These are phyloP conservation scores for Zarea fungicola DNA, from an alignment of 2,329 filamentous ascomycete species.

Conservation along the genomic window DNA sequence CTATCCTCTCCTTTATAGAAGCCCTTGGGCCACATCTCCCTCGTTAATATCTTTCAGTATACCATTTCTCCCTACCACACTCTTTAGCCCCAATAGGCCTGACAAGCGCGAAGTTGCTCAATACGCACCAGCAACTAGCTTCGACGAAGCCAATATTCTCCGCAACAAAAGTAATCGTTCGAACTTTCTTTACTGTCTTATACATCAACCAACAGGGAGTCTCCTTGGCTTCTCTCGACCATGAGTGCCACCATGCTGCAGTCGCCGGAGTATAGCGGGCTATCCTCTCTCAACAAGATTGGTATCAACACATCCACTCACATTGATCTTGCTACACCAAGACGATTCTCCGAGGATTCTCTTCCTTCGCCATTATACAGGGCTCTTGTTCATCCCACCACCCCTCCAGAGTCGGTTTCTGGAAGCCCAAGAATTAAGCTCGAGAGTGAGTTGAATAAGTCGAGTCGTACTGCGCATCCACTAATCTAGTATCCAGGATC, in stretches of 20 bases:
- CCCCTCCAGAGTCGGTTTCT: conserved; percentile 28
- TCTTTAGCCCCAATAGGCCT: conserved; percentile 7
- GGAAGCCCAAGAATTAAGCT: conserved; percentile 30
- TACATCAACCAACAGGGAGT: conserved; percentile 7
- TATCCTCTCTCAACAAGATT: conserved; percentile 17
- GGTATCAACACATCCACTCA: conserved; percentile 19
- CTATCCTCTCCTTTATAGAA: conserved; percentile 11
- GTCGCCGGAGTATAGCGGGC: conserved; percentile 14
- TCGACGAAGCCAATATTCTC: conserved; percentile 5
- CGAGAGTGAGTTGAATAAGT: conserved; percentile 22
- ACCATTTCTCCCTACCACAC: conserved; percentile 10
- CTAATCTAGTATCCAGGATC: conserved; percentile 15
- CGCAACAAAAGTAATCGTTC: background rate
- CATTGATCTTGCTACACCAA: conserved; percentile 15
- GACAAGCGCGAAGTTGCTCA: conserved; percentile 1
- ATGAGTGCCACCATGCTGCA: conserved; percentile 14
- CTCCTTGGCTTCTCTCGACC: background rate
- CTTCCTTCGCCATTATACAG: conserved; percentile 17
- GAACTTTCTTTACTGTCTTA: conserved; percentile 15
- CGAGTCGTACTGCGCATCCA: background rate
- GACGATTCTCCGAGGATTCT: conserved; percentile 20
- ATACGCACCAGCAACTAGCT: background rate
- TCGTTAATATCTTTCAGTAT: conserved; percentile 10
- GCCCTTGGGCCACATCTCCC: conserved; percentile 10
- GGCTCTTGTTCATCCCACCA: conserved; percentile 21